Conservation (phyloP, 139 green algal species). For the Chlamydomonas sp. region DNA sequence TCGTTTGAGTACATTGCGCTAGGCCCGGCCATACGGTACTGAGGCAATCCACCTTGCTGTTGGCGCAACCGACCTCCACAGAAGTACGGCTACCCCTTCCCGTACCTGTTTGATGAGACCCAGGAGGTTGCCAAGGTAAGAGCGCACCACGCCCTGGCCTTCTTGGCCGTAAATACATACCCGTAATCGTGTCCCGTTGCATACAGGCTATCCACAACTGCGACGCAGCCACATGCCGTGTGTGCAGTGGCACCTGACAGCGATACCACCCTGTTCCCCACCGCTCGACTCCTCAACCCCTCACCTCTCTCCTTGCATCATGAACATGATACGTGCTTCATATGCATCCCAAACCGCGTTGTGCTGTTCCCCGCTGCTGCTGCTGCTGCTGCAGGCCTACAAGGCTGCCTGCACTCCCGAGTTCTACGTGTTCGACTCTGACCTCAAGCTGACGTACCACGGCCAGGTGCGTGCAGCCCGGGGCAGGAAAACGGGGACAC, state of each 20-base stretch:
- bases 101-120: conserved; percentile 74
- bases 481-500: not conserved
- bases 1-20: too few relatives aligned
- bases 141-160: not conserved
- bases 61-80: not conserved
- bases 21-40: too few relatives aligned
- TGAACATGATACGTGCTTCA: not conserved
- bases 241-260: too few relatives aligned
- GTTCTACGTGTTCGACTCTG: conserved; percentile 77
- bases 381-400: conserved; percentile 57
- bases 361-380: not conserved
- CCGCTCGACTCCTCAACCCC: not conserved
- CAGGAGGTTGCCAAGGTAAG: conserved; percentile 83
- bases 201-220: too few relatives aligned
- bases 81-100: conserved; percentile 62
- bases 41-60: too few relatives aligned
- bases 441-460: conserved; percentile 80
- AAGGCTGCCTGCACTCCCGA: conserved; percentile 57
- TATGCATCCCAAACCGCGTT: not conserved
- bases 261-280: too few relatives aligned
- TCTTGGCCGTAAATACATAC: too few relatives aligned
- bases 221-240: too few relatives aligned
- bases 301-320: not conserved
- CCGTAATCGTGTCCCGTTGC: too few relatives aligned
- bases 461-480: conserved; percentile 54